Base-by-base conservation (phyloP, 768 basidiomycete species). In the Aureoboletus auriporus region DNA sequence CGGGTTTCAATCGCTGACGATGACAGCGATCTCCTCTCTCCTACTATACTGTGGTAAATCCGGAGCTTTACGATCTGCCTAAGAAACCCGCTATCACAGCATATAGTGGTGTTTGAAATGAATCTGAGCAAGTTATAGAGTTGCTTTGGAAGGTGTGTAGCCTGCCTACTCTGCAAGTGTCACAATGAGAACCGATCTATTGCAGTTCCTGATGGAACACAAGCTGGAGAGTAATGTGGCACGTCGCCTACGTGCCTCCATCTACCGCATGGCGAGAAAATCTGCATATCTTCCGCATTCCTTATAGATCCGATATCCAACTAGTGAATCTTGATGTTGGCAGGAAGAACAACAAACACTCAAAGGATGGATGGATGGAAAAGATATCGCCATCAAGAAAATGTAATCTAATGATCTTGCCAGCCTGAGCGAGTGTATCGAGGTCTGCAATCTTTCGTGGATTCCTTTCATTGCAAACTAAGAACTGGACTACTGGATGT, bases 201-300 rank as follows among this genome's bases (percentile, higher is more conserved):
- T 17, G 8, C 31, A 65, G 63, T 52, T 51, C 20, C 40, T 67
- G 33, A 14, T 11, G 48, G 14, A 44, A 16, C 3, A 1, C 17
- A 35, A 37, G 31, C 9, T 9, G 23, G 20, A 48, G 6, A 10
- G 0, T 6, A 37, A 53, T 5, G 39, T 54, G 5, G 10, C 2
- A 13, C 49, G 34, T 43, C 64, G 49, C 26, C 49, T 63, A 28
- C 55, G 44, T 39, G 51, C 58, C 28, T 44, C 42, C 29, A 53
- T 63, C 28, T 60, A 64, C 13, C 63, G 65, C 30, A 51, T 67
- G 53, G 51, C 65, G 27, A 60, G 63, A 39, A 65, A 65, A 29
- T 65, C 50, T 6, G 54, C 51, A 17, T 51, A 65, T 39, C 43
- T 65, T 10, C 65, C 61, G 12, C 30, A 1, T 37, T 49, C 2